Percentiles rank a stretch among this genome's conserved stretches.
Conservation (phyloP, 1,284 basidiomycete species). For the Pterula multifida region DNA sequence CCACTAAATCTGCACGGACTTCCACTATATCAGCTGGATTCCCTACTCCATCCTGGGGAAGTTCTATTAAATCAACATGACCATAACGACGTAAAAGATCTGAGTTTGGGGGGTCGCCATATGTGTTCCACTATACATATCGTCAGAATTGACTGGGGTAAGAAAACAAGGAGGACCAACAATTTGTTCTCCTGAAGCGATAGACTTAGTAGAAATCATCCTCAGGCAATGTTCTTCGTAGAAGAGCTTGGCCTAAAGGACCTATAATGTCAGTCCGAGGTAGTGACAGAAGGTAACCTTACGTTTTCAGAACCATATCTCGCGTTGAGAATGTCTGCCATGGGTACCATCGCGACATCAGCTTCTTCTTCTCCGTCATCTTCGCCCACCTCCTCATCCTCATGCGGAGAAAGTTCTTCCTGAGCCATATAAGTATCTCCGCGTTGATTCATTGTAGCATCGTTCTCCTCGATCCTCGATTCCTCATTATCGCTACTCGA, state of each 20-base stretch:
- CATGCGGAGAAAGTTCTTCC: conserved; percentile 18
- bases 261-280: conserved; percentile 4
- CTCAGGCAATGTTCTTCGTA: conserved; percentile 63
- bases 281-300: conserved; percentile 14
- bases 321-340: conserved; percentile 94
- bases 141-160: conserved; percentile 3
- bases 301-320: conserved; percentile 82
- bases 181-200: conserved; percentile 80
- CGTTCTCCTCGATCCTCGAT: conserved; percentile 39
- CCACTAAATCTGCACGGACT: conserved; percentile 68
- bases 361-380: conserved; percentile 53
- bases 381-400: conserved; percentile 35
- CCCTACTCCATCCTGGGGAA: conserved; percentile 36
- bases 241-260: conserved; percentile 67
- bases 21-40: conserved; percentile 88
- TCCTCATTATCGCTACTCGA: conserved; percentile 19
- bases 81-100: conserved; percentile 91
- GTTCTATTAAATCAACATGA: conserved; percentile 71
- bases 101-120: conserved; percentile 90
- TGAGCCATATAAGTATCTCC: conserved; percentile 16
- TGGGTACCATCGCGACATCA: conserved; percentile 88
- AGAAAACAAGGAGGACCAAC: conserved; percentile 25
- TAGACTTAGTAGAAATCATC: conserved; percentile 74
- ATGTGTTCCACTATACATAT: conserved; percentile 77
- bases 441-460: conserved; percentile 10